Evolutionary conservation across 129 eudicot genomes (phyloP).

Genomic region (Flaveria trinervia): DNA sequence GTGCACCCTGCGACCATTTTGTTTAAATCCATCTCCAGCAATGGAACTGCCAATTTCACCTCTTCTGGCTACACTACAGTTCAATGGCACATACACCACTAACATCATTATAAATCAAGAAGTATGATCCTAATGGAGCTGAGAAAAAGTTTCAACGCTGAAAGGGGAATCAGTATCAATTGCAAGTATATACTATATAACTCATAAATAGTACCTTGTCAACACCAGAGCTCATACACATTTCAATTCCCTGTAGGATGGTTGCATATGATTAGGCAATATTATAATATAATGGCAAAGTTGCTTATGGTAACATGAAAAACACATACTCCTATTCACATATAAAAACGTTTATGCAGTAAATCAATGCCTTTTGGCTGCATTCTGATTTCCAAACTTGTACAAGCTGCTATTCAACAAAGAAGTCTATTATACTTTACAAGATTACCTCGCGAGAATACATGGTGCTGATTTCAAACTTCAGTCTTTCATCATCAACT

Average conservation of each 20-base stretch:
- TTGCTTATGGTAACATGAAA: neutral
- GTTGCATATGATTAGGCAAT: constrained; percentile 26
- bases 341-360: neutral
- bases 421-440: neutral
- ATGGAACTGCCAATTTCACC: constrained; percentile 86
- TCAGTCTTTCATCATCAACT: constrained; percentile 81
- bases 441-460: constrained; percentile 66
- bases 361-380: neutral
- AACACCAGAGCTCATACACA: constrained; percentile 65
- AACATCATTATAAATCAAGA: constrained; percentile 35
- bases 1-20: constrained; percentile 66
- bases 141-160: neutral
- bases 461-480: constrained; percentile 86
- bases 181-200: constrained; percentile 13
- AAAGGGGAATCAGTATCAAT: neutral
- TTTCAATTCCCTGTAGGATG: constrained; percentile 80
- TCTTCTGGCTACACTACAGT: constrained; percentile 83
- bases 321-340: neutral
- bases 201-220: constrained; percentile 62
- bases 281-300: constrained; percentile 14
- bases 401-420: constrained; percentile 19
- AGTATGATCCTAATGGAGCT: constrained; percentile 8
- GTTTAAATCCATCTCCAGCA: constrained; percentile 77
- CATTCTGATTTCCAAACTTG: constrained; percentile 11
- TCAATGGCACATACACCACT: constrained; percentile 42